Base-by-base conservation (phyloP, 2,329 filamentous ascomycete species). In the Zymoseptoria pseudotritici region DNA sequence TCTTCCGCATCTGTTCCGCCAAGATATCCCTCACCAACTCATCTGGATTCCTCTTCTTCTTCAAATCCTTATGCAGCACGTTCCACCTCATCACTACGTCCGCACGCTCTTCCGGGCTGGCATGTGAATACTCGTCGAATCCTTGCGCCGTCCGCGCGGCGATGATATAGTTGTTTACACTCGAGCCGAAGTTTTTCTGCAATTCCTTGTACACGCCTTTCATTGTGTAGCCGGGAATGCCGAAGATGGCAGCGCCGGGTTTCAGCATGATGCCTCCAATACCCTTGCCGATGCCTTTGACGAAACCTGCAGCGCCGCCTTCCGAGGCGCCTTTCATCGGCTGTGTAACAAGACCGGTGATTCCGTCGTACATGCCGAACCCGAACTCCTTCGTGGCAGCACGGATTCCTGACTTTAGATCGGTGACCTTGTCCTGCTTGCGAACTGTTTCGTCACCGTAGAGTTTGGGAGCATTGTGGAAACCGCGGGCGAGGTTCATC, bases 371-470 rank as follows among this genome's bases (percentile, higher is more conserved):
- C 50, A 92, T 75, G 0, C 89, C 88, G 60, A 84, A 83, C 0
- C 86, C 86, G 60, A 94, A 86, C 70, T 90, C 89, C 73, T 80
- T 73, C 13, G 66, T 66, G 51, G 91, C 92, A 52, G 91, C 86
- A 63, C 82, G 86, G 24, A 96, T 74, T 0, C 92, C 92, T 63
- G 86, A 90, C 56, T 84, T 81, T 55, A 96, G 77, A 56, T 86
- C 88, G 0, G 89, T 91, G 4, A 96, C 89, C 66, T 90, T 90
- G 60, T 91, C 88, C 0, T 83, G 78, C n/a, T 88, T 87, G 8
- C 90, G 82, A 0, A 96, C 86, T 1, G 86, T 92, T 1, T 90
- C 85, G 68, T 96, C 91, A 50, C 91, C 89, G 70, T 96, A 96
- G 0, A 96, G 78, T 66, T 84, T 87, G 0, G 92, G 91, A 5